These are phyloP conservation scores for Exsudoporus floridanus DNA, from an alignment of 1,284 basidiomycete species.

Conservation along the genomic window DNA sequence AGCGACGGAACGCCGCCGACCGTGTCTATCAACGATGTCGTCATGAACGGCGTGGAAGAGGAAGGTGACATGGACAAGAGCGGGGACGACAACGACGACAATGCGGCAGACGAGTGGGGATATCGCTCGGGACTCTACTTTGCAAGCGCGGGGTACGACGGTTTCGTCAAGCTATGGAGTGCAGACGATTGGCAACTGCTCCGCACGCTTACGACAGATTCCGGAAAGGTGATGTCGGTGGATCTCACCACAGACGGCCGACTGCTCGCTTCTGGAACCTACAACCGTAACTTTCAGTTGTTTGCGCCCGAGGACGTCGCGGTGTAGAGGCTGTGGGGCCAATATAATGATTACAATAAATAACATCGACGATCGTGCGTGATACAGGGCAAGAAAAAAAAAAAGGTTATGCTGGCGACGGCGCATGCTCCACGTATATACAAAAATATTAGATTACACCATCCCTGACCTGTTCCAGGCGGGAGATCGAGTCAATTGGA, in stretches of 20 bases:
- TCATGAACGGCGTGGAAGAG: slow-evolving; percentile 36
- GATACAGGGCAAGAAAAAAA: slow-evolving; percentile 15
- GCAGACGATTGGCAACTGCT: slow-evolving; percentile 98
- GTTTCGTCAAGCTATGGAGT: slow-evolving; percentile 93
- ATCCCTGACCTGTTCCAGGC: slow-evolving; percentile 56
- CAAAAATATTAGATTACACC: slow-evolving; percentile 55
- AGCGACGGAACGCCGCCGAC: slow-evolving; percentile 42
- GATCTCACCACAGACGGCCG: slow-evolving; percentile 84
- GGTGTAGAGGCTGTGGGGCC: slow-evolving; percentile 25
- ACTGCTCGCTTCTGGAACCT: slow-evolving; percentile 86
- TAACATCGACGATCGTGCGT: slow-evolving; percentile 3
- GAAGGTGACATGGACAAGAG: slow-evolving; percentile 29
- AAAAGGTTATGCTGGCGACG: slow-evolving; percentile 5
- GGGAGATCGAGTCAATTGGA: slow-evolving; percentile 21
- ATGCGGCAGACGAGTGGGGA: slow-evolving; percentile 58
- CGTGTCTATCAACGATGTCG: slow-evolving; percentile 36
- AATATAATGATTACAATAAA: slow-evolving; percentile 29
- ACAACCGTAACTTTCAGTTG: slow-evolving; percentile 91
- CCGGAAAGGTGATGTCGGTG: slow-evolving; percentile 97
- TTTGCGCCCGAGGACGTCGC: slow-evolving; percentile 68
- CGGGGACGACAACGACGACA: slow-evolving; percentile 34
- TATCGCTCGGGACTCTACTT: slow-evolving; percentile 89
- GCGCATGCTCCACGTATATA: slow-evolving; percentile 6
- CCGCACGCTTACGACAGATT: slow-evolving; percentile 86
- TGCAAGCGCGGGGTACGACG: slow-evolving; percentile 93